phyloP scores from a whole-genome alignment of 306 rosid genomes.

The Hylodesmum podocarpum region DNA sequence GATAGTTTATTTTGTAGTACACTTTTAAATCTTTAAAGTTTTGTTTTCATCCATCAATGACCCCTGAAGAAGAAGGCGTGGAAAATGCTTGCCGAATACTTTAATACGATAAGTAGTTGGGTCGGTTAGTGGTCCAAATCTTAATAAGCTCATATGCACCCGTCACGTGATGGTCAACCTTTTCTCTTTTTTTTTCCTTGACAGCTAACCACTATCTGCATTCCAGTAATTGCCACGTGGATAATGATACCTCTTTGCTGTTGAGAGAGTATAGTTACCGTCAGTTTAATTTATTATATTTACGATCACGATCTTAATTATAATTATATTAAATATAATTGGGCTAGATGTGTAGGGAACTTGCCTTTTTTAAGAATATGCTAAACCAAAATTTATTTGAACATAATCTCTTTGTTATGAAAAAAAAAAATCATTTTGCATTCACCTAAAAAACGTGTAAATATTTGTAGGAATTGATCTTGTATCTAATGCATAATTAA shows the following conservation, averaged over 20 bases:
- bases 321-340: too few species aligned
- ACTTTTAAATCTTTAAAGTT: background rate
- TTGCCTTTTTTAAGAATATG: too few species aligned
- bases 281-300: background rate
- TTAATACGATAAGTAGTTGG: constrained; percentile 18
- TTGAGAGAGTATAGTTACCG: background rate
- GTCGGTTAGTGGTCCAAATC: constrained; percentile 25
- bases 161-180: constrained; percentile 27
- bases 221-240: background rate
- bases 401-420: too few species aligned
- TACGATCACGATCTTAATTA: too few species aligned
- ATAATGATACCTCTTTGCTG: background rate
- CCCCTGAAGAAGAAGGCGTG: background rate
- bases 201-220: background rate
- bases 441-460: too few species aligned
- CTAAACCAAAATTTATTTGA: too few species aligned
- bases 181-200: background rate
- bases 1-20: background rate
- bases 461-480: too few species aligned
- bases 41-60: background rate
- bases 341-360: too few species aligned
- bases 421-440: too few species aligned
- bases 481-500: too few species aligned
- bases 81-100: constrained; percentile 21
- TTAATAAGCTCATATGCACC: background rate